Evolutionary conservation across 202 grass and related monocot species (phyloP).

Genomic region (Musa balbisiana): DNA sequence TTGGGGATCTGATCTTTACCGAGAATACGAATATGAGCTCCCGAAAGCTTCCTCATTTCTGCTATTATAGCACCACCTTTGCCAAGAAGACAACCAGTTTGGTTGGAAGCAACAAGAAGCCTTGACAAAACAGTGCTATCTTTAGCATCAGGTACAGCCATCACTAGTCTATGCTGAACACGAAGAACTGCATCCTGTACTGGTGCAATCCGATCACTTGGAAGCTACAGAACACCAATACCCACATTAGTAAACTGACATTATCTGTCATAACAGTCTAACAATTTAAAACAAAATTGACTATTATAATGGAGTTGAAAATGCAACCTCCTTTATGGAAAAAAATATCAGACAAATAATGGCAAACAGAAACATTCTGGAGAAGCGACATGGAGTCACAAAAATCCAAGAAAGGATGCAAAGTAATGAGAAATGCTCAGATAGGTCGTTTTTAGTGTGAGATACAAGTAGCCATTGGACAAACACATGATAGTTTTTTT

Average conservation of each 20-base stretch:
- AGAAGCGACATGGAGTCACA: too few relatives aligned
- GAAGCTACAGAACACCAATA: conserved; percentile 46
- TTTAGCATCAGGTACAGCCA: conserved; percentile 40
- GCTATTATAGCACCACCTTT: conserved; percentile 80
- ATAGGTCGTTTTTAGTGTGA: too few relatives aligned
- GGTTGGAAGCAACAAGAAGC: conserved; percentile 60
- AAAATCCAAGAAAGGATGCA: too few relatives aligned
- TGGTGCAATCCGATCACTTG: conserved; percentile 68
- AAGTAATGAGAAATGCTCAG: too few relatives aligned
- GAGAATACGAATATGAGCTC: conserved; percentile 74
- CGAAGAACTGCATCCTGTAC: conserved; percentile 80
- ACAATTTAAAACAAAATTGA: neutral
- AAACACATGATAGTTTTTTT: too few relatives aligned
- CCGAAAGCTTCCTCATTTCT: conserved; percentile 93
- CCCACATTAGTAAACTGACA: neutral
- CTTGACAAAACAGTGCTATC: conserved; percentile 38
- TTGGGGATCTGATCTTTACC: conserved; percentile 67
- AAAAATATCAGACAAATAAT: neutral
- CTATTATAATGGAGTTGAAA: neutral
- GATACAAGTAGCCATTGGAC: too few relatives aligned
- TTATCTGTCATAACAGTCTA: neutral
- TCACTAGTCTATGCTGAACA: conserved; percentile 64
- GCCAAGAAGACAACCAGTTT: conserved; percentile 85
- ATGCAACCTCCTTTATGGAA: neutral
- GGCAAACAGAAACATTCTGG: too few relatives aligned